A percentile compares a stretch with the other conserved stretches of the same genome.
Conservation (phyloP, 371 early-diverging fungal species). For the Mortierella sp. region DNA sequence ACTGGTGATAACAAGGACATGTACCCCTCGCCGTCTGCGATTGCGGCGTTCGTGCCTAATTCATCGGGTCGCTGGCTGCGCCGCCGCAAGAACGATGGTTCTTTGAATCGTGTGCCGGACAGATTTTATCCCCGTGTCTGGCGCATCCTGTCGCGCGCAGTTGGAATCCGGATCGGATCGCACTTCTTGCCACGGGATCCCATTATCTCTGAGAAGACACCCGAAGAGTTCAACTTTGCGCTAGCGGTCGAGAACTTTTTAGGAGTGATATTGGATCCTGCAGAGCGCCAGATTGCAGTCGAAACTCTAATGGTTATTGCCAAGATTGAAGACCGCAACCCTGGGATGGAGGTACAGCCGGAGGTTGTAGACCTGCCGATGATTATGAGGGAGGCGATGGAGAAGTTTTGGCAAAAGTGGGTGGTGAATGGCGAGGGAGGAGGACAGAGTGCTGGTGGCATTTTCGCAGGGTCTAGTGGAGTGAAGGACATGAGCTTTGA, state of each 20-base stretch:
- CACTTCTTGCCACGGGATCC: slow-evolving; percentile 81
- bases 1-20: slow-evolving; percentile 25
- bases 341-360: slow-evolving; percentile 65
- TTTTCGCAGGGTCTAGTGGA: not conserved
- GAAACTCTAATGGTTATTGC: slow-evolving; percentile 78
- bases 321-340: slow-evolving; percentile 72
- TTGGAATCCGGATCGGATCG: slow-evolving; percentile 68
- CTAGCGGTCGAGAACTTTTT: slow-evolving; percentile 81
- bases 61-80: slow-evolving; percentile 83
- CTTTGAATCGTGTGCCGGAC: slow-evolving; percentile 83
- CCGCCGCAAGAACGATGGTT: slow-evolving; percentile 85
- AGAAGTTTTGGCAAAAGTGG: slow-evolving; percentile 78
- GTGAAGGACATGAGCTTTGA: slow-evolving; percentile 60
- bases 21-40: slow-evolving; percentile 56
- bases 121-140: slow-evolving; percentile 86
- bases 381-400: slow-evolving; percentile 75
- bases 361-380: slow-evolving; percentile 68
- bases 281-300: slow-evolving; percentile 85
- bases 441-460: slow-evolving; percentile 12
- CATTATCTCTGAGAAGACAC: slow-evolving; percentile 86
- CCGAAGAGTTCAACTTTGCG: slow-evolving; percentile 86
- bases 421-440: slow-evolving; percentile 56
- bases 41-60: slow-evolving; percentile 66
- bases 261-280: slow-evolving; percentile 79
- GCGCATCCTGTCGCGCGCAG: slow-evolving; percentile 70